Conservation (phyloP, 805 yeast genomes). For the Monosporozyma siamensis region DNA sequence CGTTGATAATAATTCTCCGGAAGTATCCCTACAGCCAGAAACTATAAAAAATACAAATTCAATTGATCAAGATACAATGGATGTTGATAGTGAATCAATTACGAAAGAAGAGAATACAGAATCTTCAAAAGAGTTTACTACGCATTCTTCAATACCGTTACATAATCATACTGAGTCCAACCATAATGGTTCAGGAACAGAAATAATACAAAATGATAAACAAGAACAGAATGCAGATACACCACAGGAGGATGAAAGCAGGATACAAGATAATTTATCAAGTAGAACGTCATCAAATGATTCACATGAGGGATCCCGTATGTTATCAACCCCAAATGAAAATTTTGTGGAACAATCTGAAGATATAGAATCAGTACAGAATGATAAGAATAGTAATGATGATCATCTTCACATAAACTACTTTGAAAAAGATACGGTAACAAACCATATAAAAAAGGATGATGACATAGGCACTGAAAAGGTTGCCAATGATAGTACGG, state of each 20-base stretch:
- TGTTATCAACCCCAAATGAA: too few species aligned
- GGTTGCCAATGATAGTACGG: neutral
- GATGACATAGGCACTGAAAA: neutral
- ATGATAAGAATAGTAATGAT: too few species aligned
- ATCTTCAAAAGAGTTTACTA: neutral
- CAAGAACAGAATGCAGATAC: neutral
- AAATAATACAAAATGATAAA: neutral
- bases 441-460: neutral
- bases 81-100: neutral
- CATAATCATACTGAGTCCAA: constrained; percentile 1
- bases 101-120: neutral
- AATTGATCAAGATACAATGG: neutral
- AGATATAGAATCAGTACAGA: too few species aligned
- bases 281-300: too few species aligned
- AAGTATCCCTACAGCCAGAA: neutral
- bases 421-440: neutral
- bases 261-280: neutral
- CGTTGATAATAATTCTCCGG: too few species aligned
- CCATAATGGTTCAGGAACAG: neutral
- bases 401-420: too few species aligned
- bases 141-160: constrained; percentile 1
- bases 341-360: too few species aligned
- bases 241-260: too few species aligned
- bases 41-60: constrained; percentile 4
- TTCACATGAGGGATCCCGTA: too few species aligned